Percentiles rank a stretch among this genome's conserved stretches.
Conservation (phyloP, 108 stramenopile species). For the Cyclostephanos tholiformis region DNA sequence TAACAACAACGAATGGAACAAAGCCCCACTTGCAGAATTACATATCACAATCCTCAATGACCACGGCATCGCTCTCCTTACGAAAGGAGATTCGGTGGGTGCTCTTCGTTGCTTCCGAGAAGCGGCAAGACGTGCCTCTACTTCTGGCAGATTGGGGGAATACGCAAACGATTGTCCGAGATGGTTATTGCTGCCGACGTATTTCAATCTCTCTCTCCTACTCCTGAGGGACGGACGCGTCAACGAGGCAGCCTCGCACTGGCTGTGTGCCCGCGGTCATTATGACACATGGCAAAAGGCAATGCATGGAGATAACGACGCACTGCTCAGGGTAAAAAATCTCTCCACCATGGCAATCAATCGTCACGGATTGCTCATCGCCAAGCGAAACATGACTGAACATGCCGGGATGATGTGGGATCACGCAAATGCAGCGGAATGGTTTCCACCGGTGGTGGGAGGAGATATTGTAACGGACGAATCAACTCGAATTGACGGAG, state of each 20-base stretch:
- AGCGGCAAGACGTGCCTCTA: conserved; percentile 13
- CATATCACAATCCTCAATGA: conserved; percentile 26
- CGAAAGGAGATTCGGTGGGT: conserved; percentile 35
- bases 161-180: background rate
- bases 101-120: conserved; percentile 42
- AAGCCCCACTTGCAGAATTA: conserved; percentile 16
- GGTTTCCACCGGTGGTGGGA: conserved; percentile 34
- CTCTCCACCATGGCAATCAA: conserved; percentile 34
- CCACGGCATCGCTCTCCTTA: conserved; percentile 32
- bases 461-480: conserved; percentile 23
- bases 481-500: conserved; percentile 23
- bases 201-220: conserved; percentile 52
- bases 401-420: conserved; percentile 7
- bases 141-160: background rate
- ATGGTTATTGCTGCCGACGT: conserved; percentile 42
- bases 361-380: conserved; percentile 44
- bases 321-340: conserved; percentile 24
- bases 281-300: conserved; percentile 41
- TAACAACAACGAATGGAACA: background rate
- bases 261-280: conserved; percentile 44
- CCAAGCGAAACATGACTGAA: conserved; percentile 22
- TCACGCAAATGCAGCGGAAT: conserved; percentile 36
- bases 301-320: conserved; percentile 20
- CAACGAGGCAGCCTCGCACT: conserved; percentile 38
- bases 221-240: conserved; percentile 40